Percentiles rank a stretch among this genome's conserved stretches.
These are phyloP conservation scores for Straminergon stramineum DNA, from an alignment of 225 moss, liverwort and hornwort species.

Conservation along the genomic window DNA sequence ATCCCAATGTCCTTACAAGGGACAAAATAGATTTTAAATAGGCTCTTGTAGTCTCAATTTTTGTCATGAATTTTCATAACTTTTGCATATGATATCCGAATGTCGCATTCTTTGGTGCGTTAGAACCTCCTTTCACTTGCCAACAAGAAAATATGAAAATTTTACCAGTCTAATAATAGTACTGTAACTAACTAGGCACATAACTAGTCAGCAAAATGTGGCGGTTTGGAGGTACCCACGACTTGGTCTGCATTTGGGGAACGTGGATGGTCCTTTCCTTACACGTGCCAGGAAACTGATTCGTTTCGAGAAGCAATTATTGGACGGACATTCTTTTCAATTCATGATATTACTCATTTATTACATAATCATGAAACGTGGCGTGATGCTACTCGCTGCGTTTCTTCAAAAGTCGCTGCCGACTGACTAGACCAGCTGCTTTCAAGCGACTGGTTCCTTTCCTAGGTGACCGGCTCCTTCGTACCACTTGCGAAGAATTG, in stretches of 20 bases:
- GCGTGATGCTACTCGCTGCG: neutral
- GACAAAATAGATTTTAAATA: fast-evolving
- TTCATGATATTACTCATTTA: neutral
- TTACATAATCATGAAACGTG: neutral
- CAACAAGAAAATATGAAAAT: neutral
- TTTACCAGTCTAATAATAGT: neutral
- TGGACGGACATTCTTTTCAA: neutral
- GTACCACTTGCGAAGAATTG: neutral
- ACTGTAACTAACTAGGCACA: too few species aligned
- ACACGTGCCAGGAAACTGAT: neutral
- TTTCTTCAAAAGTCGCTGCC: neutral
- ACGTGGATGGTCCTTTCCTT: neutral
- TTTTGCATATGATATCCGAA: neutral
- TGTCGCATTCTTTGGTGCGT: neutral
- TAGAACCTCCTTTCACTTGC: neutral
- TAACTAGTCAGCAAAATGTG: neutral
- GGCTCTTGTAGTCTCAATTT: fast-evolving
- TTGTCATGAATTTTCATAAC: neutral
- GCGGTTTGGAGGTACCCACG: neutral
- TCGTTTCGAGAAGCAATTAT: neutral
- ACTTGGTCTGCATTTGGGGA: neutral
- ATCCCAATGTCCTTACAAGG: fast-evolving
- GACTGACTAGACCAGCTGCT: neutral
- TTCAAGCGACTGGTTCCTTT: neutral
- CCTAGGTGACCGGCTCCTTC: neutral